These are phyloP conservation scores for Sporisorium iseilematis-ciliati DNA, from an alignment of 1,284 basidiomycete genomes.

Conservation along the genomic window DNA sequence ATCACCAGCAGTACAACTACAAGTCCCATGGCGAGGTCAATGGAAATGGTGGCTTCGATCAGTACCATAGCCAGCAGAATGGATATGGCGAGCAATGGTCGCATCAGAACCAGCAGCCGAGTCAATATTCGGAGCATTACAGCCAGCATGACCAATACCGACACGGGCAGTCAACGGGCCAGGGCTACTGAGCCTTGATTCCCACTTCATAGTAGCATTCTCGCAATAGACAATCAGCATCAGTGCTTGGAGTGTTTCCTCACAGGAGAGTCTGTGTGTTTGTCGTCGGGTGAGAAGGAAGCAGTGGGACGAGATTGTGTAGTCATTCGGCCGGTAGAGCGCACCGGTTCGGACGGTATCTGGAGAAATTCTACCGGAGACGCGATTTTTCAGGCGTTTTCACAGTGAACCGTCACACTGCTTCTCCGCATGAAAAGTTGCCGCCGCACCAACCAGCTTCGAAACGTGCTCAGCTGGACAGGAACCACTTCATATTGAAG, in stretches of 20 bases:
- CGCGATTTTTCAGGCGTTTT: conserved; percentile 4
- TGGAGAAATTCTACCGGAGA: conserved; percentile 2
- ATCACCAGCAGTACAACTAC: conserved; percentile 6
- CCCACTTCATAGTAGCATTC: not conserved
- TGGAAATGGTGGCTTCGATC: conserved; percentile 7
- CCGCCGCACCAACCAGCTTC: not conserved
- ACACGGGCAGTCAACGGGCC: conserved; percentile 1
- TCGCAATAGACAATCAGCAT: conserved; percentile 3
- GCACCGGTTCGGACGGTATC: conserved; percentile 5
- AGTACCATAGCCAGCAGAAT: conserved; percentile 12
- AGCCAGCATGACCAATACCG: conserved; percentile 17
- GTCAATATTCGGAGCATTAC: conserved; percentile 8
- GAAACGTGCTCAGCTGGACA: too few species aligned
- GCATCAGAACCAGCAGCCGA: conserved; percentile 1
- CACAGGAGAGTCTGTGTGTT: not conserved
- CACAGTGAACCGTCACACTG: not conserved
- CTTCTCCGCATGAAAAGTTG: not conserved
- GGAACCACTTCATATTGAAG: too few species aligned
- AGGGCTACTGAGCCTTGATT: conserved; percentile 12
- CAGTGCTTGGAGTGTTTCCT: not conserved
- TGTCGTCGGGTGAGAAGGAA: not conserved
- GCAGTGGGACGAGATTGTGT: not conserved
- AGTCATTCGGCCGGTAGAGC: conserved; percentile 8
- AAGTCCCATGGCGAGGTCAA: conserved; percentile 7
- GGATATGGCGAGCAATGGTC: conserved; percentile 21